Evolutionary conservation across 257 asterid species (phyloP).

Genomic region (Avicennia marina): DNA sequence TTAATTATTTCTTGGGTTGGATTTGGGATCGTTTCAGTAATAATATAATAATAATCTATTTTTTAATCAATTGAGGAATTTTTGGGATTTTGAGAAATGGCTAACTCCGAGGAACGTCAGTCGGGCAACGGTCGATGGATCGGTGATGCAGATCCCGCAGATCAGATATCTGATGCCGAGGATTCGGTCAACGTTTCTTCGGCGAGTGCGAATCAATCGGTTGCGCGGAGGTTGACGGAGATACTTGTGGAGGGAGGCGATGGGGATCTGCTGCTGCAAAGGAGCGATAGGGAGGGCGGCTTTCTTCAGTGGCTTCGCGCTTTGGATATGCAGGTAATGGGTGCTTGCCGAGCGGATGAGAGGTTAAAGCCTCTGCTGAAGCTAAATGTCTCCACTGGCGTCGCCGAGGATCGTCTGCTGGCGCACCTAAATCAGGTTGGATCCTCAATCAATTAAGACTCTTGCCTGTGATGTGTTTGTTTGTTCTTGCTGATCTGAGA

Average conservation of each 20-base stretch:
- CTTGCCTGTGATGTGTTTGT: not conserved
- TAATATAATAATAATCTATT: no score
- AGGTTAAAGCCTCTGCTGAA: slow-evolving; percentile 91
- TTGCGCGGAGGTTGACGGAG: slow-evolving; percentile 47
- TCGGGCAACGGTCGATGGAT: slow-evolving; percentile 29
- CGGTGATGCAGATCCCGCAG: slow-evolving; percentile 38
- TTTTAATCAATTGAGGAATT: no score
- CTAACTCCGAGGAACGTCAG: slow-evolving; percentile 37
- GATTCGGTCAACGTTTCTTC: slow-evolving; percentile 26
- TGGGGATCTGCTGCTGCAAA: slow-evolving; percentile 58
- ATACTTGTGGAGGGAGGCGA: slow-evolving; percentile 46
- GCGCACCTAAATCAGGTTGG: slow-evolving; percentile 75
- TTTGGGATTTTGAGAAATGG: slow-evolving; percentile 41
- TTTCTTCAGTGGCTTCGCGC: slow-evolving; percentile 73
- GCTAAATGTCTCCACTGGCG: slow-evolving; percentile 60
- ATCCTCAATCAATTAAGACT: not conserved
- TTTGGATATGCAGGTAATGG: slow-evolving; percentile 85
- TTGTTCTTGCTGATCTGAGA: not conserved
- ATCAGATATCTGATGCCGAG: slow-evolving; percentile 31
- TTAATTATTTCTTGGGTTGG: no score
- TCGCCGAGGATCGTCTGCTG: slow-evolving; percentile 72
- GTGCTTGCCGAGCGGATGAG: slow-evolving; percentile 98
- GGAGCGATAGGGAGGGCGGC: slow-evolving; percentile 43
- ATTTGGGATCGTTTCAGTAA: no score
- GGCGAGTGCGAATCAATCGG: slow-evolving; percentile 23